A percentile compares a stretch with the other conserved stretches of the same genome.
These are phyloP conservation scores for Mycena rebaudengoi DNA, from an alignment of 768 basidiomycete genomes.

Conservation along the genomic window DNA sequence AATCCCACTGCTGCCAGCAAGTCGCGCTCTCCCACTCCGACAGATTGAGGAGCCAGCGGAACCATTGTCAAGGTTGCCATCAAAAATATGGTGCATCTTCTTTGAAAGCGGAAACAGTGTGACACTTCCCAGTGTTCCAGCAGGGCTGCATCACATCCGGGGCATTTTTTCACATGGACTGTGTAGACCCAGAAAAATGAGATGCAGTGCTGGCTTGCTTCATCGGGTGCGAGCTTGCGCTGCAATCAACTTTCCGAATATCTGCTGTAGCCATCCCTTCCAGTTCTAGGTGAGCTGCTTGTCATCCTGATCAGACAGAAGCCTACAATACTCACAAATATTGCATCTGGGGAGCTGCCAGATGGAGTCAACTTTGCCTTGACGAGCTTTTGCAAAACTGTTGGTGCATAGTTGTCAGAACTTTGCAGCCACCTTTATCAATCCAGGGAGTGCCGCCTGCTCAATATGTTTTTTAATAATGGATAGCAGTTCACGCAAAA, in stretches of 20 bases:
- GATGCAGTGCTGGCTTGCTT: background rate
- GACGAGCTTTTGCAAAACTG: background rate
- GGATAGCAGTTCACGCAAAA: background rate
- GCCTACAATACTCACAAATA: background rate
- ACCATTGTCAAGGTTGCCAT: constrained; percentile 11
- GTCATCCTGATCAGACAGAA: background rate
- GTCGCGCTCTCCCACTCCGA: background rate
- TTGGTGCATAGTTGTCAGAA: background rate
- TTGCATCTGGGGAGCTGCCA: background rate
- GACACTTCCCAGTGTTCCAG: constrained; percentile 17
- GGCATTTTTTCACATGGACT: constrained; percentile 9
- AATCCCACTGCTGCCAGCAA: constrained; percentile 12
- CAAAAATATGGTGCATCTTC: background rate
- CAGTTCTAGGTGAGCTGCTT: background rate
- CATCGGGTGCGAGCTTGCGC: background rate
- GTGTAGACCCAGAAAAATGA: background rate
- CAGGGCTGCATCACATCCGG: background rate
- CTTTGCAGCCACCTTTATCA: background rate
- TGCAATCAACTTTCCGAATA: background rate
- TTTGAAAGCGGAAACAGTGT: constrained; percentile 4
- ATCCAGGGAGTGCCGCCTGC: background rate
- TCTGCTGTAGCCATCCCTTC: constrained; percentile 9
- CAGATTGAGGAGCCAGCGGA: constrained; percentile 5
- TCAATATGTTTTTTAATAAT: background rate
- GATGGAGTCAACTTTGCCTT: background rate